Base-by-base conservation (phyloP, 2,329 filamentous ascomycete genomes). In the Mycocentrospora acerina region DNA sequence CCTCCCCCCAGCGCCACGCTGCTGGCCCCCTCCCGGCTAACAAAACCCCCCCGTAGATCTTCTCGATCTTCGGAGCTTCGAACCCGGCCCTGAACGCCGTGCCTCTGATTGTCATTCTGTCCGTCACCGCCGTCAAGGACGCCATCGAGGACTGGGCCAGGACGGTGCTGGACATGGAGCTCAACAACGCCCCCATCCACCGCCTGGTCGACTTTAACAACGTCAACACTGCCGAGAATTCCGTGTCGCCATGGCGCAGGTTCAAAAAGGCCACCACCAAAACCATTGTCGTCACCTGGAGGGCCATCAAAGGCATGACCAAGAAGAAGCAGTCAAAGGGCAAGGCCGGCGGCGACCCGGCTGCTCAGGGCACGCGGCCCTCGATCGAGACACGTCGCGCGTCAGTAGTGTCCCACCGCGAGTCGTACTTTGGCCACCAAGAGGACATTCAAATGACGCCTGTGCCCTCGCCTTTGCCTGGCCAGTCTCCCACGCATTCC, bases 141-240 rank as follows among this genome's bases (percentile, higher is more conserved):
- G 93, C 84, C 13, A 85, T 97, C 48, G 93, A 98, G 70, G 93
- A 98, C 71, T 97, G 89, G 75, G 81, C 93, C 55, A 80, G 93
- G 69, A 97, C 91, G 0, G 76, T 90, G 28, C 82, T 96, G 29
- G 93, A 98, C 64, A 95, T 85, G 50, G 87, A 95, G 59, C 77
- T 98, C 46, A 98, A 98, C 71, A 97, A 98, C 63, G 93, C 93
- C 2, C 88, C 90, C 0, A 88, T 97, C 8, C 91, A 98, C 68
- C 83, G 91, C 42, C 75, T 98, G 14, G 76, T 89, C 10, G 85
- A 90, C 47, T 97, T 88, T 84, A 79, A 85, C 53, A 98, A 98
- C 56, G 90, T 96, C 55, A 98, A 98, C 55, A 88, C 90, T 11
- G 82, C 86, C 26, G 87, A 90, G 53, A 91, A 96, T 57, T 84